Conservation (phyloP, 257 asterid genomes). For the Solanum sejunctum region DNA sequence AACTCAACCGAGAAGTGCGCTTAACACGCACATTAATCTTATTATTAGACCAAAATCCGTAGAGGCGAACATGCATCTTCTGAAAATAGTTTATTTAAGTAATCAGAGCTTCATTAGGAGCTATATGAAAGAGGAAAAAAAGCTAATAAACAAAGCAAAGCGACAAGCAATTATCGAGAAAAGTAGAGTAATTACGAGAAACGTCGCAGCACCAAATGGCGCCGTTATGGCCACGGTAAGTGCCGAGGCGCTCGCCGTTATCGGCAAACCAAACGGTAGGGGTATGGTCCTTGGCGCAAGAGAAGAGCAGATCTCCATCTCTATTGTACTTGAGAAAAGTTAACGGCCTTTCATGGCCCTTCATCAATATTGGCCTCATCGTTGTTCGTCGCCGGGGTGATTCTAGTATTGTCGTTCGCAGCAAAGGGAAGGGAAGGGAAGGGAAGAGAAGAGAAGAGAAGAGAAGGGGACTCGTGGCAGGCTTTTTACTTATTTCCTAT, state of each 20-base stretch:
- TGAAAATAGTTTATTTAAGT: not conserved
- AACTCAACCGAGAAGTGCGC: not conserved
- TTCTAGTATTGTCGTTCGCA: not conserved
- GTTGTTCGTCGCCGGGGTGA: not conserved
- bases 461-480: not conserved
- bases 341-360: slow-evolving; percentile 94
- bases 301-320: slow-evolving; percentile 83
- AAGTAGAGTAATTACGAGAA: slow-evolving; percentile 34
- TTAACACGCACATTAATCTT: not conserved
- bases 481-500: not conserved
- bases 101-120: not conserved
- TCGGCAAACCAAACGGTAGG: slow-evolving; percentile 95
- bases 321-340: slow-evolving; percentile 72
- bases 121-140: not conserved
- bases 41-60: not conserved
- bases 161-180: not conserved
- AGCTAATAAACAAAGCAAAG: not conserved
- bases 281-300: slow-evolving; percentile 85
- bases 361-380: slow-evolving; percentile 91
- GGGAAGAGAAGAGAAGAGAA: not conserved
- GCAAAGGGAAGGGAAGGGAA: not conserved
- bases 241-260: slow-evolving; percentile 91
- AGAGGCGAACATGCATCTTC: not conserved
- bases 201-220: slow-evolving; percentile 96
- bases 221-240: slow-evolving; percentile 89